A percentile compares a stretch with the other conserved stretches of the same genome.
phyloP scores from a whole-genome alignment of 345 rosid genomes.

The Brassica carinata region DNA sequence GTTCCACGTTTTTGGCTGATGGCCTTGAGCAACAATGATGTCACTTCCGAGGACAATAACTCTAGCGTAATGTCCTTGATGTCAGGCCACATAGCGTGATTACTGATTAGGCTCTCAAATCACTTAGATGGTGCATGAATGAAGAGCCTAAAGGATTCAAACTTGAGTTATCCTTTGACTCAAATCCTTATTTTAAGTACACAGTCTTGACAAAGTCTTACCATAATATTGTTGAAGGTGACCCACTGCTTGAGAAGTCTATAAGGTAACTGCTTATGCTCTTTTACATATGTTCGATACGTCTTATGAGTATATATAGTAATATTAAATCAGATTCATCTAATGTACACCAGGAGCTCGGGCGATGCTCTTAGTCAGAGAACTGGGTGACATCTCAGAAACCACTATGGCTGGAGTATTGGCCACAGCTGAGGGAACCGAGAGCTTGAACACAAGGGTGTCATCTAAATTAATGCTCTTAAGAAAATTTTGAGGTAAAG shows the following conservation, averaged over 20 bases:
- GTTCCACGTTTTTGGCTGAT: slow-evolving; percentile 84
- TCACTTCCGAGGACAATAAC: too few relatives aligned
- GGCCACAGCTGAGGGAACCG: too few relatives aligned
- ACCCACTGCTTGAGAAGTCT: slow-evolving; percentile 87
- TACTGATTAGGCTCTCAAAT: slow-evolving; percentile 57
- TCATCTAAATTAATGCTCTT: too few relatives aligned
- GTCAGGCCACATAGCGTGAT: slow-evolving; percentile 55
- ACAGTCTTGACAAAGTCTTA: slow-evolving; percentile 62
- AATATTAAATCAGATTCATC: neutral
- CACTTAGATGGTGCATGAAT: slow-evolving; percentile 65
- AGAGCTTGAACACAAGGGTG: too few relatives aligned
- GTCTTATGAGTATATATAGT: neutral
- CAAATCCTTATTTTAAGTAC: slow-evolving; percentile 77
- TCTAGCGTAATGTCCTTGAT: too few relatives aligned
- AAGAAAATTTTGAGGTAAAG: too few relatives aligned
- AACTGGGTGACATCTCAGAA: too few relatives aligned
- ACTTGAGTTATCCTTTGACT: slow-evolving; percentile 76
- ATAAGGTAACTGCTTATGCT: slow-evolving; percentile 53
- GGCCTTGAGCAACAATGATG: slow-evolving; percentile 71
- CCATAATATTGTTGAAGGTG: slow-evolving; percentile 93
- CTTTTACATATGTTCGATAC: neutral
- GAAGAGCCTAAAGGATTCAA: slow-evolving; percentile 91
- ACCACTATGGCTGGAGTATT: too few relatives aligned
- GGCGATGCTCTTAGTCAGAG: too few relatives aligned
- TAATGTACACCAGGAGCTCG: too few relatives aligned